Base-by-base conservation (phyloP, 108 stramenopile genomes). In the Tribonema minus region DNA sequence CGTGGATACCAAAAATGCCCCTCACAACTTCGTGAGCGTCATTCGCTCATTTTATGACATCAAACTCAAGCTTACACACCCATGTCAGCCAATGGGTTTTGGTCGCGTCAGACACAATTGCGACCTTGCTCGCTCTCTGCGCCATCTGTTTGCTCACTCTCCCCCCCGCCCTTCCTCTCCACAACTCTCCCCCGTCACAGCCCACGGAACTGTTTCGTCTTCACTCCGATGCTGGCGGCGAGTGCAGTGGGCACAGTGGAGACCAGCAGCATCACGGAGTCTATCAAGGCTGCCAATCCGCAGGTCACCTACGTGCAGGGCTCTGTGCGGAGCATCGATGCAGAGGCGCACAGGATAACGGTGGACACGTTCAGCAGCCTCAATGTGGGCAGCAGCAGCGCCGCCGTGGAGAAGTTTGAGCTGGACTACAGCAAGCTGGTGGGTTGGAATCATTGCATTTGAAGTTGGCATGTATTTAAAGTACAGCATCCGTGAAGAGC, bases 181-280 rank as follows among this genome's bases (percentile, higher is more conserved):
- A 2, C 0, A 23, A 1, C 26, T 26, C 0, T 7, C n/a, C 7
- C 15, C 27, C 25, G 1, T 3, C 54, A 28, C 31, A 1, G 26
- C 27, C 96, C 96, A 0, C 85, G 96, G 29, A 94, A 97, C 76
- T 92, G 91, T 83, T 95, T 97, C 74, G 76, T 95, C 5, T 97
- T 95, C 82, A 97, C 96, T 0, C 96, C 96, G 60, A 95, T 97
- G 94, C 79, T 97, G 33, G 95, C 96, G 28, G 94, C 93, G 30
- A 90, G 92, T n/a, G 82, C 85, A 61, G 94, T 82, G 5, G 96
- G 96, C 3, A 94, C 94, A 1, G 94, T 97, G 23, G 96, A 97
- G 40, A 92, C 84, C 81, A 70, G 92, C 69, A 90, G 88, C 80
- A 97, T 97, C 84, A 92, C 89, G 1, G 92, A 94, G 82, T 90